Evolutionary conservation across 805 yeast genomes (phyloP).

Genomic region (Yarrowia keelungensis): DNA sequence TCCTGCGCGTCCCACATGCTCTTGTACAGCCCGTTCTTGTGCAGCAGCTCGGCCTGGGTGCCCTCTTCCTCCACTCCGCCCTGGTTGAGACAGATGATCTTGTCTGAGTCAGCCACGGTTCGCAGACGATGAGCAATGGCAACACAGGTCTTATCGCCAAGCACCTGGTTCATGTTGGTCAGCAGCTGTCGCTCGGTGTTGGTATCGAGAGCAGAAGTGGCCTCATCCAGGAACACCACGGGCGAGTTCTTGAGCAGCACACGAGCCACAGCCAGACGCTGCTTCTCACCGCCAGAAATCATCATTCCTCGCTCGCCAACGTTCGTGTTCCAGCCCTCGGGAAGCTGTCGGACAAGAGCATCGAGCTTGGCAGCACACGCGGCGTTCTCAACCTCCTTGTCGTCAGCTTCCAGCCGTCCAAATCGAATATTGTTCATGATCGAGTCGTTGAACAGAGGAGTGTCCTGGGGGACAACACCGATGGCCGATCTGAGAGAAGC

Average conservation of each 20-base stretch:
- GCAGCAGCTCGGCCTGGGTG: conserved; percentile 69
- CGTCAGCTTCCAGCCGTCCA: conserved; percentile 76
- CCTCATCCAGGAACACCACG: conserved; percentile 94
- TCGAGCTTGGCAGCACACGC: conserved; percentile 75
- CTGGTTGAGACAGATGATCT: conserved; percentile 81
- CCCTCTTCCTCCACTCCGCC: conserved; percentile 92
- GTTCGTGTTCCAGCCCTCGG: conserved; percentile 82
- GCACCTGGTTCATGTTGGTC: conserved; percentile 72
- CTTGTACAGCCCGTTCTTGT: conserved; percentile 67
- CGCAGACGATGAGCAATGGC: conserved; percentile 93
- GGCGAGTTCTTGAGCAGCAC: conserved; percentile 85
- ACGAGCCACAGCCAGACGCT: conserved; percentile 91
- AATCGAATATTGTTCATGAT: conserved; percentile 86
- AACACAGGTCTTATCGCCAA: conserved; percentile 74
- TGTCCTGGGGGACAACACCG: conserved; percentile 97
- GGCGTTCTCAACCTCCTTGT: conserved; percentile 70
- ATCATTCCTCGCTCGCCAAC: conserved; percentile 98
- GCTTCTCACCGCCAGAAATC: conserved; percentile 99
- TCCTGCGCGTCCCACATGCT: conserved; percentile 95
- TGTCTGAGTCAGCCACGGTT: conserved; percentile 92
- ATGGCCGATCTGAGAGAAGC: conserved; percentile 75
- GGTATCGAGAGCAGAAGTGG: conserved; percentile 93
- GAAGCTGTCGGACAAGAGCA: conserved; percentile 68
- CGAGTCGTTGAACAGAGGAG: conserved; percentile 92
- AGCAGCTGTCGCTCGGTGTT: conserved; percentile 90